Base-by-base conservation (phyloP, 495 filamentous ascomycete species). In the Aspergillus bertholletiae region DNA sequence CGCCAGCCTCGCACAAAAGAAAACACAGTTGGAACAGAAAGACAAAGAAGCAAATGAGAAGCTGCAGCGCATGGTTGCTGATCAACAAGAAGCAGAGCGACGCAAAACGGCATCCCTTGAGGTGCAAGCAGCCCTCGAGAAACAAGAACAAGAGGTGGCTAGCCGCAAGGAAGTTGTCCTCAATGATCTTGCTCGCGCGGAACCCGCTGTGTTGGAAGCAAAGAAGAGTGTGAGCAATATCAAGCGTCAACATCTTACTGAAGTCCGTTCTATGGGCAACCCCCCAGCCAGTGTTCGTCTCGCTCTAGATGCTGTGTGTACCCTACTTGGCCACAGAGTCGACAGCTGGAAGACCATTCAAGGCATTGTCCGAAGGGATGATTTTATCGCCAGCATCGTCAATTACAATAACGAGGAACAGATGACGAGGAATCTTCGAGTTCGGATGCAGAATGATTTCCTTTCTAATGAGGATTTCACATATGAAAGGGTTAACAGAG, bases 361-460 rank as follows among this genome's bases (percentile, higher is more conserved):
- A 69, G 87, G 79, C 40, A 86, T 97, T 54, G 82, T 97, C 26
- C 87, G 94, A 54, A 82, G 84, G 24, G 94, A 97, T 66, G 92
- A 96, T 60, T 99, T 99, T 74, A 97, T 99, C 74, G 89, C 91
- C 23, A 96, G 89, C 72, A 97, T 99, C 64, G 88, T 97, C 68
- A 91, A 89, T 65, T 99, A 96, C 67, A 88, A 97, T 75, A 99
- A 96, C 62, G 90, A 96, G 75, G 85, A 73, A 61, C 88, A 96
- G 70, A 97, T 99, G 94, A 97, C 92, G 2, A 85, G 83, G 59
- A 76, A 71, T 46, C 81, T 91, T 64, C 81, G 94, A 23, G 65
- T 84, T 57, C 92, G 89, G 74, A 97, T 99, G 94, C 85, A 91
- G 57, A 90, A 86, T 48, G 90, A 96, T 46, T 99, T 87, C 72